Conservation (phyloP, 1,284 basidiomycete genomes). For the Cryptococcus floricola region DNA sequence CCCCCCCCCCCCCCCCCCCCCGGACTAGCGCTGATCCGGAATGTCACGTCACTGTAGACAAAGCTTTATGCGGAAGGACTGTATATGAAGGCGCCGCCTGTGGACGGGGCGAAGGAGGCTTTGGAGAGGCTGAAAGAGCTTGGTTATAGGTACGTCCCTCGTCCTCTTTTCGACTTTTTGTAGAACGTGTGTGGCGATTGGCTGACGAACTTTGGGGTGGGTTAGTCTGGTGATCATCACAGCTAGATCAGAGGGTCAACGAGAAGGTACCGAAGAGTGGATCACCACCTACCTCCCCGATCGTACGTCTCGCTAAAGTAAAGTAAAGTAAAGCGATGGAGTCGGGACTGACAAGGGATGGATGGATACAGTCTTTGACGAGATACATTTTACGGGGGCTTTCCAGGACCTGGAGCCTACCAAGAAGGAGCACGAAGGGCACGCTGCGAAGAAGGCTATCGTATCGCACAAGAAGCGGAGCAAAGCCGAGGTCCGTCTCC, state of each 20-base stretch:
- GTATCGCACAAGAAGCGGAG: conserved; percentile 58
- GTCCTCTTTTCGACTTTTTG: no score
- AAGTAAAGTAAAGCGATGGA: no score
- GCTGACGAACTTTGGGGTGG: background rate
- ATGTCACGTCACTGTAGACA: conserved; percentile 5
- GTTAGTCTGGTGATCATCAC: conserved; percentile 63
- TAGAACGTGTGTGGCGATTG: background rate
- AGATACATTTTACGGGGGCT: conserved; percentile 70
- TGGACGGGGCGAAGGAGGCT: conserved; percentile 64
- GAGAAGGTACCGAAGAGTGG: conserved; percentile 65
- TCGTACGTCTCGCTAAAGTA: conserved; percentile 45
- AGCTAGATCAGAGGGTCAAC: conserved; percentile 59
- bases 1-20: no score
- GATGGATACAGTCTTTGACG: conserved; percentile 58
- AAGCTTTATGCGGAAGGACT: conserved; percentile 27
- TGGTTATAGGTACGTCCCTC: conserved; percentile 59
- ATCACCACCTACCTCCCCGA: conserved; percentile 63
- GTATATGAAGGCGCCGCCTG: conserved; percentile 54
- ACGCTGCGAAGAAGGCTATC: conserved; percentile 51
- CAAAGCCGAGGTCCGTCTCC: conserved; percentile 61
- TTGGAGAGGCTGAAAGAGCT: conserved; percentile 57
- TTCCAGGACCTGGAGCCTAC: conserved; percentile 52
- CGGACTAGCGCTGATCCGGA: background rate
- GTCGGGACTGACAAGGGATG: background rate
- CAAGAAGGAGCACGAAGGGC: conserved; percentile 48